A percentile compares a stretch with the other conserved stretches of the same genome.
Evolutionary conservation across 2,329 filamentous ascomycete genomes (phyloP).

Genomic region (Colletotrichum sublineola): DNA sequence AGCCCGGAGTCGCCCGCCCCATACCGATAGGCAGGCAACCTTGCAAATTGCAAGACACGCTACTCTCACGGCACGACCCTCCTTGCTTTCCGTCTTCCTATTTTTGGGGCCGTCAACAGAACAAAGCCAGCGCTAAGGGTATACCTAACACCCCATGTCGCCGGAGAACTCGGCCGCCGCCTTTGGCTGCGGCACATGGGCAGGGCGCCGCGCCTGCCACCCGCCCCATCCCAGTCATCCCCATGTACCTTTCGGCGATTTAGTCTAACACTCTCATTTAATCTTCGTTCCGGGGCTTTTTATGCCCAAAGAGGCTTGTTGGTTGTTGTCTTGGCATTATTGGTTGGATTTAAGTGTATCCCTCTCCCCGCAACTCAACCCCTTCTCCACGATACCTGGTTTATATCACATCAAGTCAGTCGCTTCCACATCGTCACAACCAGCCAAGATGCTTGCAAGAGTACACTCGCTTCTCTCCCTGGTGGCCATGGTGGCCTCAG

Average conservation of each 20-base stretch:
- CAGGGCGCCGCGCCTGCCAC: constrained; percentile 21
- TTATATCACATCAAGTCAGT: constrained; percentile 16
- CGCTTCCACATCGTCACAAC: constrained; percentile 12
- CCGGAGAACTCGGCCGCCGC: constrained; percentile 32
- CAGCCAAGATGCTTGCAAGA: constrained; percentile 41
- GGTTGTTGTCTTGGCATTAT: constrained; percentile 11
- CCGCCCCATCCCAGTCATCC: constrained; percentile 26
- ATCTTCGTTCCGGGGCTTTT: constrained; percentile 27
- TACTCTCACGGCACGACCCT: constrained; percentile 7
- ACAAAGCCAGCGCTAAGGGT: neutral
- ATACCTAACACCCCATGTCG: constrained; percentile 18
- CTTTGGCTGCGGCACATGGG: constrained; percentile 30
- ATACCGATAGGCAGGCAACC: neutral
- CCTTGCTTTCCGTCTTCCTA: constrained; percentile 33
- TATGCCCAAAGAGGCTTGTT: neutral
- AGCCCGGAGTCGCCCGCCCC: neutral
- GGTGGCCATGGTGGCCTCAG: constrained; percentile 29
- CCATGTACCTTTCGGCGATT: constrained; percentile 19
- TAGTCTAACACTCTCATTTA: constrained; percentile 23
- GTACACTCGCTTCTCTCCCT: constrained; percentile 40
- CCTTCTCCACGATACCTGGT: neutral
- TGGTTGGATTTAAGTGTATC: constrained; percentile 33
- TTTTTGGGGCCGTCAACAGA: constrained; percentile 5
- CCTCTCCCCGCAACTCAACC: neutral
- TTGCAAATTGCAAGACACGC: constrained; percentile 24